phyloP scores from a whole-genome alignment of 1,284 basidiomycete genomes.

The Tausonia pullulans region DNA sequence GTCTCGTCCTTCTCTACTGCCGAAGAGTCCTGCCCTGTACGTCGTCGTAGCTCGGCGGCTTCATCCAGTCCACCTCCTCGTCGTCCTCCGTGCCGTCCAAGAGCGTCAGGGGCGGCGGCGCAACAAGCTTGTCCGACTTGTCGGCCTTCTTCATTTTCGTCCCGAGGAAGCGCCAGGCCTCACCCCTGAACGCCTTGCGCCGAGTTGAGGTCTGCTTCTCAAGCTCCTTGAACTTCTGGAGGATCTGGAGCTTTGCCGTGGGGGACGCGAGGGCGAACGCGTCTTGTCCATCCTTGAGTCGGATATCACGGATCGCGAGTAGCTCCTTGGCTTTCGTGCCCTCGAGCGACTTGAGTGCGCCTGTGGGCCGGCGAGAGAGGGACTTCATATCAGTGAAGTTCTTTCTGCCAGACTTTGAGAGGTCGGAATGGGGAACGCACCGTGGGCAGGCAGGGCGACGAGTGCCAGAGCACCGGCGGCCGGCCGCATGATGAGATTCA shows the following conservation, averaged over 20 bases:
- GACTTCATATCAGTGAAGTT: background rate
- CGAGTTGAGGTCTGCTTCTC: background rate
- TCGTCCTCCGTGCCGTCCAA: background rate
- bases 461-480: background rate
- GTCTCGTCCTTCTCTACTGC: too few relatives aligned
- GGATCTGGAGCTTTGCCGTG: background rate
- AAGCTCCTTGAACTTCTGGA: background rate
- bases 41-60: slow-evolving; percentile 1
- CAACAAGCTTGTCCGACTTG: background rate
- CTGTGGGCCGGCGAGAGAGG: background rate
- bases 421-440: background rate
- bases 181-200: background rate
- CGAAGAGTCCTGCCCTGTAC: background rate
- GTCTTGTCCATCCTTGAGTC: background rate
- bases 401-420: background rate
- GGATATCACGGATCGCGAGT: background rate
- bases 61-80: background rate
- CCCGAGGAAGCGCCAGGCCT: background rate
- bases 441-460: background rate
- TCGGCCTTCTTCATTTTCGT: background rate
- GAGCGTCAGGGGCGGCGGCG: background rate
- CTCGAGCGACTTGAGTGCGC: background rate
- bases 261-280: background rate
- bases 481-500: background rate
- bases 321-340: background rate